Evolutionary conservation across 2,329 filamentous ascomycete genomes (phyloP), one percentile per base, ranked within the genome.

Genomic region (Beauveria pseudobassiana): DNA sequence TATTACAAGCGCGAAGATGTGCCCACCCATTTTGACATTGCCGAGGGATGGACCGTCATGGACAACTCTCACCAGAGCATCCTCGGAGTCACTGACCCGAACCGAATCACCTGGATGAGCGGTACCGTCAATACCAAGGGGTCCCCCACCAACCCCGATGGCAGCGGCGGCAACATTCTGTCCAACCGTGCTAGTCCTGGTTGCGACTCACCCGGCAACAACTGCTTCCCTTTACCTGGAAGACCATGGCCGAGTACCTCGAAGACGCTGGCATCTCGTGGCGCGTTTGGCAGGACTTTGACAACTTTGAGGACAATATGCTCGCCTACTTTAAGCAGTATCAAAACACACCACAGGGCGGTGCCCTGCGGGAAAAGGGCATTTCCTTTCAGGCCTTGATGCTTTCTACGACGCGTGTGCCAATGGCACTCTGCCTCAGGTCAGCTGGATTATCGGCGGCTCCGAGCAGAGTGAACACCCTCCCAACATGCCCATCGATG

Each of bases 381-480:
- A 73, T 82, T 65, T 74, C 77, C 1, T 81, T 75, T 57, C 77
- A 16, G 76, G 78, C 14, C 71, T 83, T 0, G 73, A 79, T 12
- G 67, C 74, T 7, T 84, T 84, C 68, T 81, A 80, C 64, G 67
- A 74, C 0, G 76, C 76, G 34, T 81, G 80, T 8, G 75, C 74
- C 20, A 74, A 77, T 26, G 81, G 81, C 10, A 79, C 74, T 3
- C 73, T 84, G 5, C 81, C 81, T 1, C 75, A 78, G 59, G 69
- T 84, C 61, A 79, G 75, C 65, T 82, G 78, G 69, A 78, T 82
- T 52, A 74, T 84, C 54, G 80, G 80, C 3, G 80, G 80, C 0
- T 80, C 79, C 20, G 81, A 84, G 68, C 80, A 83, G 66, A 76
- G 80, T 2, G 81, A 84, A 67, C 80, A 84, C 66, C 76, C 81